Percentiles rank a stretch among this genome's conserved stretches.
phyloP scores from a whole-genome alignment of 345 rosid genomes.

The Gossypium anomalum region DNA sequence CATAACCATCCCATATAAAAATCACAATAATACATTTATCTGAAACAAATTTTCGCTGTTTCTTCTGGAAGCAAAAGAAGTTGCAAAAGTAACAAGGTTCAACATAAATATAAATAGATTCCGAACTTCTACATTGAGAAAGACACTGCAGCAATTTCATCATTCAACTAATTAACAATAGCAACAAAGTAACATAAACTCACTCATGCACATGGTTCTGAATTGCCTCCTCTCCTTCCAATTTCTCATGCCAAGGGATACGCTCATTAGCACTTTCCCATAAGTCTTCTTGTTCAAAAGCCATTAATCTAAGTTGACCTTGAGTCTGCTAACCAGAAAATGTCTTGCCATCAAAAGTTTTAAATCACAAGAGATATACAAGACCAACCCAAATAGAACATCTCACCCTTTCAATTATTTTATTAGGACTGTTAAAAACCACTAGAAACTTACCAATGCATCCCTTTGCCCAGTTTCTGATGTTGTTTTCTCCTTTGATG shows the following conservation, averaged over 20 bases:
- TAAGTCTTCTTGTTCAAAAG: conserved; percentile 79
- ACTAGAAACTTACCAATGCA: conserved; percentile 44
- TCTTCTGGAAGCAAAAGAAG: not conserved
- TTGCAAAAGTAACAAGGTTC: conserved; percentile 4
- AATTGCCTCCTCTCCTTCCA: conserved; percentile 91
- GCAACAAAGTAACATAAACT: conserved; percentile 27
- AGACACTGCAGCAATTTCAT: conserved; percentile 6
- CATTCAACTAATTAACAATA: conserved; percentile 8
- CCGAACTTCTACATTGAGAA: not conserved
- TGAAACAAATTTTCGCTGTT: not conserved
- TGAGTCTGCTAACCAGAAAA: conserved; percentile 42
- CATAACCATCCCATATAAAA: not conserved
- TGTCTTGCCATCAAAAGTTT: conserved; percentile 7
- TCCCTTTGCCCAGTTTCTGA: conserved; percentile 40
- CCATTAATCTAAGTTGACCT: conserved; percentile 74
- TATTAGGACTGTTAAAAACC: not conserved
- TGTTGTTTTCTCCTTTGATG: conserved; percentile 48
- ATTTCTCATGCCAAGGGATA: conserved; percentile 90
- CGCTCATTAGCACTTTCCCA: conserved; percentile 86
- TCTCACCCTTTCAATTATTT: not conserved
- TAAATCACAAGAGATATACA: not conserved
- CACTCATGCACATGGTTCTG: conserved; percentile 96
- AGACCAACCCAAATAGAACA: not conserved
- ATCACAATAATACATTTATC: not conserved
- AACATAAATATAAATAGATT: not conserved